These are phyloP conservation scores for Fusarium globosum DNA, from an alignment of 2,329 filamentous ascomycete species.

Conservation along the genomic window DNA sequence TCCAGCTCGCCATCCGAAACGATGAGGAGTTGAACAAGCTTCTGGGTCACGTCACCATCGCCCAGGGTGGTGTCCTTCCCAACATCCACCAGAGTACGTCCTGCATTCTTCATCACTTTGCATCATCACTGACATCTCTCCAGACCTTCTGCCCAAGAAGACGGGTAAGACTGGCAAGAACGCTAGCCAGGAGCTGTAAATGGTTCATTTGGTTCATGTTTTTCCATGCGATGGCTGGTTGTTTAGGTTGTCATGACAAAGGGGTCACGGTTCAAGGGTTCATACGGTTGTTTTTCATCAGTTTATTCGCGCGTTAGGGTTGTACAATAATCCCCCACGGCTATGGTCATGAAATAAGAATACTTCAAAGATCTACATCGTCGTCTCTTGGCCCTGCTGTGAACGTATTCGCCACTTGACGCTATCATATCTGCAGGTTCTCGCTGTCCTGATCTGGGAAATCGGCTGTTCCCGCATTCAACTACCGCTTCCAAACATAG, in stretches of 20 bases:
- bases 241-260: slow-evolving; percentile 84
- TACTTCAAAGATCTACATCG: slow-evolving; percentile 55
- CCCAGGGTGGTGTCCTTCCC: slow-evolving; percentile 95
- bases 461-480: no score
- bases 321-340: slow-evolving; percentile 79
- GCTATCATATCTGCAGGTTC: no score
- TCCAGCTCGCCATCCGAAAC: slow-evolving; percentile 99
- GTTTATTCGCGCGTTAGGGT: slow-evolving; percentile 67
- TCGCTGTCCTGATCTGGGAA: not conserved
- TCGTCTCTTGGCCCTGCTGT: not conserved
- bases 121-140: slow-evolving; percentile 52
- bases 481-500: not conserved
- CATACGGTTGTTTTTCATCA: slow-evolving; percentile 66
- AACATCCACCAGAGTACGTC: slow-evolving; percentile 96
- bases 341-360: slow-evolving; percentile 74
- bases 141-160: slow-evolving; percentile 99
- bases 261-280: slow-evolving; percentile 82
- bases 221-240: slow-evolving; percentile 68
- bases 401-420: not conserved
- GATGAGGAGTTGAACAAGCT: slow-evolving; percentile 99
- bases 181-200: slow-evolving; percentile 93
- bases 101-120: not conserved
- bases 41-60: slow-evolving; percentile 94
- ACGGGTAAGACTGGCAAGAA: slow-evolving; percentile 94
- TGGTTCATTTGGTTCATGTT: slow-evolving; percentile 58